phyloP scores from a whole-genome alignment of 768 basidiomycete species.

The Hirschioporus abietinus region DNA sequence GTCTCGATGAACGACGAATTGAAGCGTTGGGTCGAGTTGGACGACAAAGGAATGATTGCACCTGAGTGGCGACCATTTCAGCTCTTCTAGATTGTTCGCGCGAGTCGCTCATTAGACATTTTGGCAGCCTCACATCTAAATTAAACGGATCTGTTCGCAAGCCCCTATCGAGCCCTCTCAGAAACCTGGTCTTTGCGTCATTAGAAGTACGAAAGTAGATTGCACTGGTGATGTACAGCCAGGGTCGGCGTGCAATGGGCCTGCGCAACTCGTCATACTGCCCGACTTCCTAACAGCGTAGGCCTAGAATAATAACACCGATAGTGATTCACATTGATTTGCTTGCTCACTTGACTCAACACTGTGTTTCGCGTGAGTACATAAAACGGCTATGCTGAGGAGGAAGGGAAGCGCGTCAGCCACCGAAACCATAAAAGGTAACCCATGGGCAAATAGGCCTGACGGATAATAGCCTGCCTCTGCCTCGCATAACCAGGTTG shows the following conservation, averaged over 20 bases:
- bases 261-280: not conserved
- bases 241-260: not conserved
- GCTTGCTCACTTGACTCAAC: not conserved
- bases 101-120: not conserved
- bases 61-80: constrained; percentile 60
- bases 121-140: not conserved
- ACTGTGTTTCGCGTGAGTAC: not conserved
- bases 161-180: not conserved
- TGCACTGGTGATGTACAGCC: not conserved
- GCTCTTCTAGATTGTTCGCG: constrained; percentile 27
- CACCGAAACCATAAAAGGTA: not conserved
- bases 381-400: not conserved
- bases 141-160: not conserved
- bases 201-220: not conserved
- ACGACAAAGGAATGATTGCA: constrained; percentile 45
- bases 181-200: not conserved
- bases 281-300: not conserved
- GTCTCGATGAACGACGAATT: constrained; percentile 12
- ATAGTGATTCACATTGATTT: not conserved
- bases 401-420: constrained; percentile 1
- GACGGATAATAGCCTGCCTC: not conserved
- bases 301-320: not conserved
- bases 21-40: constrained; percentile 64
- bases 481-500: not conserved
- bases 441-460: not conserved